Conservation (phyloP, 805 yeast species). For the Saturnispora serradocipensis region DNA sequence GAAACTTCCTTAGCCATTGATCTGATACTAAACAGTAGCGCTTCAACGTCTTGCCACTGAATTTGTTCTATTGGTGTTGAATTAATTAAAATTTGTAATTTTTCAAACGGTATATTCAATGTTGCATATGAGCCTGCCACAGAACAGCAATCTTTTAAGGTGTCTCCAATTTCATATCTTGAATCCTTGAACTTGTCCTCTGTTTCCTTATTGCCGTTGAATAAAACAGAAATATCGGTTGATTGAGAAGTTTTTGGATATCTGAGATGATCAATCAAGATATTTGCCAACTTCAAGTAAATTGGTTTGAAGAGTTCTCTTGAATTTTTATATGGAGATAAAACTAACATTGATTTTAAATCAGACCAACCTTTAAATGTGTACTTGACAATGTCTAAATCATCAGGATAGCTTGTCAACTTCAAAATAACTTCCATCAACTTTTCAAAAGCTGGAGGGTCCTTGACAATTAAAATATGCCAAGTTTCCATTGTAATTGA, state of each 20-base stretch:
- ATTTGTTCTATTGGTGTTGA: slow-evolving; percentile 15
- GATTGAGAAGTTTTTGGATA: slow-evolving; percentile 48
- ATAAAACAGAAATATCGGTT: slow-evolving; percentile 36
- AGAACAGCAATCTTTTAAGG: slow-evolving; percentile 89
- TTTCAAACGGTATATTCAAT: slow-evolving; percentile 57
- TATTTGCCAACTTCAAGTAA: slow-evolving; percentile 47
- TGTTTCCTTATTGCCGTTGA: slow-evolving; percentile 62
- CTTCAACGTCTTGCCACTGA: slow-evolving; percentile 82
- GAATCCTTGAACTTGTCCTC: slow-evolving; percentile 92
- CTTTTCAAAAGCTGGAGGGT: slow-evolving; percentile 60
- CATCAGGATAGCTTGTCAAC: slow-evolving; percentile 66
- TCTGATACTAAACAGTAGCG: slow-evolving; percentile 80
- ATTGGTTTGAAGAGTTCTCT: slow-evolving; percentile 42
- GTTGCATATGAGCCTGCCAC: slow-evolving; percentile 75
- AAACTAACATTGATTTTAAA: slow-evolving; percentile 59
- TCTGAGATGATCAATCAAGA: slow-evolving; percentile 59
- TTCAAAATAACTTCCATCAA: slow-evolving; percentile 65
- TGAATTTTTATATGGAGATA: slow-evolving; percentile 49
- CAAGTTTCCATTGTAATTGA: slow-evolving; percentile 94
- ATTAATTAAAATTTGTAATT: slow-evolving; percentile 35
- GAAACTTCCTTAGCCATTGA: slow-evolving; percentile 92
- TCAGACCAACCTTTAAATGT: slow-evolving; percentile 90
- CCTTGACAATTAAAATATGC: slow-evolving; percentile 76
- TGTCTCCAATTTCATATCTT: slow-evolving; percentile 96
- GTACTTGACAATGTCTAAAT: slow-evolving; percentile 80